Evolutionary conservation across 2,329 filamentous ascomycete species (phyloP).

Genomic region (Remersonia thermophila): DNA sequence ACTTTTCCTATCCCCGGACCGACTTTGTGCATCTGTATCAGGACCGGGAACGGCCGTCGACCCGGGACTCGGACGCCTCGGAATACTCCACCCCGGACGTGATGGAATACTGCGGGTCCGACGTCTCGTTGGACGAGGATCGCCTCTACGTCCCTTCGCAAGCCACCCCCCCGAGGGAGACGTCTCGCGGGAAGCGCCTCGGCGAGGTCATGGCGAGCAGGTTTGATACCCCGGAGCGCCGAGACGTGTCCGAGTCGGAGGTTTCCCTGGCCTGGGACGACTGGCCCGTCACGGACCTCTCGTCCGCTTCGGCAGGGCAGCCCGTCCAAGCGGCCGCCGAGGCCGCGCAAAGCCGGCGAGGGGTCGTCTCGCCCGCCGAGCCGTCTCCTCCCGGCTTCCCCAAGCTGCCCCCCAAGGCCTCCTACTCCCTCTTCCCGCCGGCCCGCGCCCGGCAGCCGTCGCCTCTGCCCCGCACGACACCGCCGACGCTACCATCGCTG

Average conservation of each 20-base stretch:
- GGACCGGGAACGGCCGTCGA: constrained; percentile 18
- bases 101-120: constrained; percentile 40
- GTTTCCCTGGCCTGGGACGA: too few species aligned
- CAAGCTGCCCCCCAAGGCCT: constrained; percentile 6
- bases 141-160: too few species aligned
- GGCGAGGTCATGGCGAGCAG: too few species aligned
- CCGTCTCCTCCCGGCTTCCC: constrained; percentile 6
- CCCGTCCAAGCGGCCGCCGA: too few species aligned
- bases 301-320: too few species aligned
- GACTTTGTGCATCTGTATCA: constrained; percentile 16
- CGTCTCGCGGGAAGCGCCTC: too few species aligned
- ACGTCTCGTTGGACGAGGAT: constrained; percentile 38
- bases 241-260: too few species aligned
- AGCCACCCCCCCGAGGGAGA: too few species aligned
- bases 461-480: background rate
- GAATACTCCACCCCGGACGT: constrained; percentile 35
- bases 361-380: background rate
- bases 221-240: too few species aligned
- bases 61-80: constrained; percentile 33
- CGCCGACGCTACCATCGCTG: too few species aligned
- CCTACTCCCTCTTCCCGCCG: constrained; percentile 16
- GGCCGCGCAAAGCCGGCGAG: constrained; percentile 4
- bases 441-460: background rate
- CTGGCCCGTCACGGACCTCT: too few species aligned
- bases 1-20: constrained; percentile 25